phyloP scores from a whole-genome alignment of 176 grass and related monocot species.

The Calamus simplicifolius region DNA sequence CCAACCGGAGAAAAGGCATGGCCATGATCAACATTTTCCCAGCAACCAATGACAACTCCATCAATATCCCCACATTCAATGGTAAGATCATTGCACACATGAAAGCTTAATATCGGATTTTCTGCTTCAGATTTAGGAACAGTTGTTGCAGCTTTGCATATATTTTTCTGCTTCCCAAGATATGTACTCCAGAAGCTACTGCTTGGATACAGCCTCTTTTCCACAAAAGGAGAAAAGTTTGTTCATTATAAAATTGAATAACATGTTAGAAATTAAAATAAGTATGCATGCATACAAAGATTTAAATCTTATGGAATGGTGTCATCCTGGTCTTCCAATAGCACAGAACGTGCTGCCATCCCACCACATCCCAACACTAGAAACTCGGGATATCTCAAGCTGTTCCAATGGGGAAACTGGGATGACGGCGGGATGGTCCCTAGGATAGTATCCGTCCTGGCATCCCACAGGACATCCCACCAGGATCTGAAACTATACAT shows the following conservation, averaged over 20 bases:
- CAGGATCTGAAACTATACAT: no score
- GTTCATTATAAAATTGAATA: conserved; percentile 14
- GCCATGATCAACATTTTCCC: conserved; percentile 51
- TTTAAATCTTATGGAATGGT: no score
- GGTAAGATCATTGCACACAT: conserved; percentile 20
- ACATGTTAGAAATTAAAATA: no score
- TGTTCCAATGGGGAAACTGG: no score
- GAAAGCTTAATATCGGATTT: conserved; percentile 39
- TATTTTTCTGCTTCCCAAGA: conserved; percentile 48
- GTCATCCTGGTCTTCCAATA: no score
- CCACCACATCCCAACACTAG: no score
- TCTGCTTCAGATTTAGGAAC: conserved; percentile 48
- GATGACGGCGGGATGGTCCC: no score
- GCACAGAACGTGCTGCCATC: no score
- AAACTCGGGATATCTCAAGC: no score
- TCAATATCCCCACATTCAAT: conserved; percentile 88
- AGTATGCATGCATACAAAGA: no score
- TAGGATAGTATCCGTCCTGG: no score
- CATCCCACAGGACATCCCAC: no score
- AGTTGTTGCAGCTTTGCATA: conserved; percentile 31
- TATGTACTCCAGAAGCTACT: conserved; percentile 75
- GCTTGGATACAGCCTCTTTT: conserved; percentile 82
- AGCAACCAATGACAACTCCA: conserved; percentile 71
- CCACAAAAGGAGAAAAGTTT: conserved; percentile 23
- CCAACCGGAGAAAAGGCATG: conserved; percentile 31